Evolutionary conservation across 805 yeast species (phyloP), one percentile per base, ranked within the genome.

Genomic region (Wickerhamomyces canadensis): DNA sequence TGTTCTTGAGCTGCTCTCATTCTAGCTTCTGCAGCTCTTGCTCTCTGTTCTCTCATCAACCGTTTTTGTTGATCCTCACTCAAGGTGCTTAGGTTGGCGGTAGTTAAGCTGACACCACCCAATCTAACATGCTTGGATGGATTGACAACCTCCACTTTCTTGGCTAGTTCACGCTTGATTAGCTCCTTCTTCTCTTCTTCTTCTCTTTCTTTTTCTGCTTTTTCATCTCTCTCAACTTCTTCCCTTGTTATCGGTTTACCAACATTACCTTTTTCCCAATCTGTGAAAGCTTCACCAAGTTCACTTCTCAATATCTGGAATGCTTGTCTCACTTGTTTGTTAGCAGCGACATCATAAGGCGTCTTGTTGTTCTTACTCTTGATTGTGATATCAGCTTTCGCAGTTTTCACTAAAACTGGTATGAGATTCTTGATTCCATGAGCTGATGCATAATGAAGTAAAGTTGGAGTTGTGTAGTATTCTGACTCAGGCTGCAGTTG

Each of bases 11-110:
- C 34, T 44, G 41, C 51, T 60, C 37, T 69, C 51, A 85, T 50
- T 48, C 98, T 70, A 0, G 91, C 95, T 57, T 93, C 98, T 0
- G 95, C 97, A 0, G 98, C 98, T 38, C 98, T 72, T 1, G 97
- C 97, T 37, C 98, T 70, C 53, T 89, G 89, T 52, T 93, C 98
- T 42, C 98, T 75, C 84, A 89, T 88, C 16, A 93, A 62, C 51
- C 80, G 73, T 71, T 72, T 69, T 51, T 77, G 72, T 46, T 89
- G 96, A 19, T 78, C 86, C 1, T 80, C 87, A 7, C 78, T 71
- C 37, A 91, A 65, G 0, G 88, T 80, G 31, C 73, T 70, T 37
- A 80, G 49, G 32, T 76, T 77, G 17, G 65, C 62, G 45, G 62
- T 69, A 30, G 45, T 40, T 16, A 57, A 29, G 3, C 48, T 44